Evolutionary conservation across 2,329 filamentous ascomycete species (phyloP).

Genomic region (Paecilomyces variotii): DNA sequence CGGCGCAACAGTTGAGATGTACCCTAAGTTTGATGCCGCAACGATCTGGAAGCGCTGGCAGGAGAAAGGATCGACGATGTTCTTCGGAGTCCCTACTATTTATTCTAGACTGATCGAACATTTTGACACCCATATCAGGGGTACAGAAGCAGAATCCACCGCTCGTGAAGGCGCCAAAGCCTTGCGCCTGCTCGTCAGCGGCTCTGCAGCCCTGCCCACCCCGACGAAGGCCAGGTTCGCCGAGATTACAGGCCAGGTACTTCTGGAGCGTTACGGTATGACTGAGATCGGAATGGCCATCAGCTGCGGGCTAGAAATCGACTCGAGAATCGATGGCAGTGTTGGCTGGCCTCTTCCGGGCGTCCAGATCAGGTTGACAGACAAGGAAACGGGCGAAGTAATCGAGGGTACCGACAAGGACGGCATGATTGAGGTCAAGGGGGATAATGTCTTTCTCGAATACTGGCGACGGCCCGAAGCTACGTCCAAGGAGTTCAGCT

Average conservation of each 20-base stretch:
- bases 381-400: constrained; percentile 28
- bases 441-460: constrained; percentile 35
- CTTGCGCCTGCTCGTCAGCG: constrained; percentile 33
- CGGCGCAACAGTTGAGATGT: constrained; percentile 42
- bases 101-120: constrained; percentile 43
- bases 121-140: constrained; percentile 31
- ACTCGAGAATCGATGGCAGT: constrained; percentile 38
- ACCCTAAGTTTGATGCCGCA: constrained; percentile 37
- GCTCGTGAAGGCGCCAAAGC: constrained; percentile 25
- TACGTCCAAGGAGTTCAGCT: constrained; percentile 38
- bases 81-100: constrained; percentile 46
- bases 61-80: constrained; percentile 35
- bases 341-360: constrained; percentile 43
- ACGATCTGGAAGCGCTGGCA: constrained; percentile 42
- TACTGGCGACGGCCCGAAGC: constrained; percentile 39
- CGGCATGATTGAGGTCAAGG: constrained; percentile 37
- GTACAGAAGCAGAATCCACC: constrained; percentile 23
- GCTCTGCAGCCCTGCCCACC: constrained; percentile 35
- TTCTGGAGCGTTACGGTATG: constrained; percentile 44
- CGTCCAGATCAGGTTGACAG: constrained; percentile 39
- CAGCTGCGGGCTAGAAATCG: constrained; percentile 35
- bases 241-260: constrained; percentile 33
- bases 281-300: constrained; percentile 45
- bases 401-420: constrained; percentile 27
- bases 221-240: constrained; percentile 34